These are phyloP conservation scores for Cutaneotrichosporon sp. DNA, from an alignment of 1,284 basidiomycete species.

Conservation along the genomic window DNA sequence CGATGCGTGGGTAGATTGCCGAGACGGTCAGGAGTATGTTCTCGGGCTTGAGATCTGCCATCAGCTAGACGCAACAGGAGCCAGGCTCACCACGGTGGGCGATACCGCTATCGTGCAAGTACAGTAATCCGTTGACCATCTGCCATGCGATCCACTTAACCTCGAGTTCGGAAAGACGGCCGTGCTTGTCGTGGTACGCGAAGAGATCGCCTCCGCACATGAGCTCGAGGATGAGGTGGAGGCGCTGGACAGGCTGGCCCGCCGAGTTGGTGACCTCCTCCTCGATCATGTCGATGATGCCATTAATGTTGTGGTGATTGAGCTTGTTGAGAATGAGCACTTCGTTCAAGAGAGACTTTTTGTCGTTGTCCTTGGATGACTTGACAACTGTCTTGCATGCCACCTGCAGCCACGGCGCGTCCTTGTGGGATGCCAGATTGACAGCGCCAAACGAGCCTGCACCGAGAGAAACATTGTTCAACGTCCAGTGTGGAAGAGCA, in stretches of 20 bases:
- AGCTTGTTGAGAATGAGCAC: constrained; percentile 64
- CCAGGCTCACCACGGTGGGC: constrained; percentile 65
- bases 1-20: constrained; percentile 70
- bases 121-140: constrained; percentile 62
- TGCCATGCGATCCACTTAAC: constrained; percentile 79
- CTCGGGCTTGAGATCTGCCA: constrained; percentile 6
- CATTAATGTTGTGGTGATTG: constrained; percentile 73
- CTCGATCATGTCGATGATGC: constrained; percentile 62
- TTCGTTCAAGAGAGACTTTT: constrained; percentile 52
- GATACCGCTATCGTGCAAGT: constrained; percentile 67
- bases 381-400: constrained; percentile 72
- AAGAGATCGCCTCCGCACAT: constrained; percentile 73
- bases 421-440: constrained; percentile 63
- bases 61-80: not conserved
- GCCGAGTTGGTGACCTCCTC: constrained; percentile 38
- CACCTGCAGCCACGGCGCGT: constrained; percentile 59
- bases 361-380: not conserved
- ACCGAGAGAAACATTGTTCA: constrained; percentile 26
- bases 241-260: constrained; percentile 23
- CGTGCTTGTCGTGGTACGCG: constrained; percentile 61
- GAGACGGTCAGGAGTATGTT: constrained; percentile 62
- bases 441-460: constrained; percentile 73
- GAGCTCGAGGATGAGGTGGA: constrained; percentile 66
- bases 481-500: constrained; percentile 8
- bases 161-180: constrained; percentile 63